Conservation (phyloP, 2,329 filamentous ascomycete genomes). For the Pyrenochaeta sp. region DNA sequence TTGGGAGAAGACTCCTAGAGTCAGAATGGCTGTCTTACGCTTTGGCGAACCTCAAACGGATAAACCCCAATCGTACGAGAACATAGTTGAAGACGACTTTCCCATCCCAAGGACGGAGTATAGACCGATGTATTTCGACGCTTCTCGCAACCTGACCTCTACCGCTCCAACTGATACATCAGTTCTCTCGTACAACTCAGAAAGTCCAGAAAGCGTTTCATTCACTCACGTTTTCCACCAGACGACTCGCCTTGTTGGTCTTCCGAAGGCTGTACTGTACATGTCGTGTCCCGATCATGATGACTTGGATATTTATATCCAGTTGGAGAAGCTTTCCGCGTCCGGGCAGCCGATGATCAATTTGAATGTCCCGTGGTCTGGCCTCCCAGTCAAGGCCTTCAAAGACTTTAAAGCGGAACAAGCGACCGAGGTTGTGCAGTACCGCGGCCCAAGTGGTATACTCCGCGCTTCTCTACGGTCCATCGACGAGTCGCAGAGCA, state of each 20-base stretch:
- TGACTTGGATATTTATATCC: neutral
- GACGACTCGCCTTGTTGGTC: neutral
- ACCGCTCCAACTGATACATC: too few relatives aligned
- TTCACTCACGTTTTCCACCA: neutral
- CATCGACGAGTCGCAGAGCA: neutral
- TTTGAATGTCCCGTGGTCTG: neutral
- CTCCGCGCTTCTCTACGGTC: neutral
- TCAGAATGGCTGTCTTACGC: constrained; percentile 48
- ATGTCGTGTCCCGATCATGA: neutral
- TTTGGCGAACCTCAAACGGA: constrained; percentile 2
- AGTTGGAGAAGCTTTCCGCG: neutral
- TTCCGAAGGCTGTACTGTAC: neutral
- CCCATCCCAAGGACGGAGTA: neutral
- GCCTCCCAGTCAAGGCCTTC: neutral
- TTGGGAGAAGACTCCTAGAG: constrained; percentile 56
- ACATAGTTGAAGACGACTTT: neutral
- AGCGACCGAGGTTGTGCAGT: neutral
- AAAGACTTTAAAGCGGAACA: too few relatives aligned
- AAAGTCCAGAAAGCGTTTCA: neutral
- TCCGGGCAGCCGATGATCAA: neutral
- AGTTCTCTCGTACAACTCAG: neutral
- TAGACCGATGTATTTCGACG: too few relatives aligned
- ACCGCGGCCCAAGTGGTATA: neutral
- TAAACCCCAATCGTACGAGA: too few relatives aligned
- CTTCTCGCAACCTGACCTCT: too few relatives aligned